These are phyloP conservation scores for Macrolepiota dolichaula DNA, from an alignment of 768 basidiomycete species.

Conservation along the genomic window DNA sequence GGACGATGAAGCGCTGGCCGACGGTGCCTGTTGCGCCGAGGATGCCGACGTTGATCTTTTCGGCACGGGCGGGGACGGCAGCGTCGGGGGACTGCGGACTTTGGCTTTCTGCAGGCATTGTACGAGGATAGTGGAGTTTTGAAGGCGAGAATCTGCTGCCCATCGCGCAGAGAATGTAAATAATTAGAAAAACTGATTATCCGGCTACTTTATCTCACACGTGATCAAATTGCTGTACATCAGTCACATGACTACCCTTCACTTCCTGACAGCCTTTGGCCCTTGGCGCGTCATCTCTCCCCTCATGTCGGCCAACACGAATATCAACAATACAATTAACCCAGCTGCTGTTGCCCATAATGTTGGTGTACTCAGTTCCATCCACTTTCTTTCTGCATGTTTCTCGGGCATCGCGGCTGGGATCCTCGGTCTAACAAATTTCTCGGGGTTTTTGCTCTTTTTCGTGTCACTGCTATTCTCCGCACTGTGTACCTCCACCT, in stretches of 20 bases:
- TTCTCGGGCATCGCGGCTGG: conserved; percentile 88
- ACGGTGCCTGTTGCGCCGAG: conserved; percentile 93
- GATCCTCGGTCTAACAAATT: conserved; percentile 85
- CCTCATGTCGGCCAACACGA: conserved; percentile 9
- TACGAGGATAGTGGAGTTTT: not conserved
- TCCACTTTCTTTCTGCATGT: conserved; percentile 80
- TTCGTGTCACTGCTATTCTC: conserved; percentile 63
- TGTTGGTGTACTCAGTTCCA: conserved; percentile 56
- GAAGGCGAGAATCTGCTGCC: conserved; percentile 2
- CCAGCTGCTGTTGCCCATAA: conserved; percentile 57
- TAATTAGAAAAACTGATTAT: conserved; percentile 14
- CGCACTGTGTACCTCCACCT: conserved; percentile 54
- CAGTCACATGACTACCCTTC: not conserved
- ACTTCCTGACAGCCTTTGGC: no score
- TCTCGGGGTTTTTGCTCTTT: conserved; percentile 80
- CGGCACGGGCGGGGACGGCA: not conserved
- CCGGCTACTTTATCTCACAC: conserved; percentile 12
- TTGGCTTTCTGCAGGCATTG: not conserved
- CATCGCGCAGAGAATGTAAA: not conserved
- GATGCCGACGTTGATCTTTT: conserved; percentile 56
- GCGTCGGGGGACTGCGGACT: not conserved
- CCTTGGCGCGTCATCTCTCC: not conserved
- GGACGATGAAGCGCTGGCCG: conserved; percentile 90
- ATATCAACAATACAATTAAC: conserved; percentile 41
- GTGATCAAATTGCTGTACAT: not conserved